Conservation (phyloP, 805 yeast species). For the Komagataella ulmi region DNA sequence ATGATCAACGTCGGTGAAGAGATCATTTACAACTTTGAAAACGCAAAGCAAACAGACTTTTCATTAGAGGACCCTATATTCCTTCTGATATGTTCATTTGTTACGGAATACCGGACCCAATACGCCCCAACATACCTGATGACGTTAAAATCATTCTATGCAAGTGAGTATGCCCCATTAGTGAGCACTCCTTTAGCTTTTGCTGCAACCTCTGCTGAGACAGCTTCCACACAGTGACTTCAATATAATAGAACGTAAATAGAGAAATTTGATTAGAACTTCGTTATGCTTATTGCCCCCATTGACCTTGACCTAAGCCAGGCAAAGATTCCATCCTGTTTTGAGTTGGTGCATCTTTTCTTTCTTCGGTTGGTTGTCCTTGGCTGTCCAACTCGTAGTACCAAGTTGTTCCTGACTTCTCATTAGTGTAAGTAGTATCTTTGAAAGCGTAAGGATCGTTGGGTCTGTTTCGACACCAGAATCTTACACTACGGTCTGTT, state of each 20-base stretch:
- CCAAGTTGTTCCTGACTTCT: conserved; percentile 44
- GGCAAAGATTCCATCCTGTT: not conserved
- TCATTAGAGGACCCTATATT: conserved; percentile 11
- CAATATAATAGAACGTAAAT: not conserved
- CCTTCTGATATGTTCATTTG: conserved; percentile 17
- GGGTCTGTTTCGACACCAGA: conserved; percentile 92
- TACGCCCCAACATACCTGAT: conserved; percentile 19
- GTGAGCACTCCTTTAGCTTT: not conserved
- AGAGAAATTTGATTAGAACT: no score
- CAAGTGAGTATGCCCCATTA: not conserved
- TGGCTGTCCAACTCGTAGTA: conserved; percentile 17
- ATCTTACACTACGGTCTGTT: conserved; percentile 81
- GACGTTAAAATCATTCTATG: conserved; percentile 17
- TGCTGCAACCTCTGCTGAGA: not conserved
- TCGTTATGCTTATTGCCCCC: not conserved
- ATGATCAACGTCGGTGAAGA: conserved; percentile 21
- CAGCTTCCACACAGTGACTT: not conserved
- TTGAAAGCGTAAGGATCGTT: conserved; percentile 73
- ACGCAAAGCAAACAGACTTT: conserved; percentile 7
- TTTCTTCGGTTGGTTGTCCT: not conserved
- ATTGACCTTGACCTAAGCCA: not conserved
- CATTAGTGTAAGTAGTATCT: conserved; percentile 40
- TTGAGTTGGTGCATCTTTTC: not conserved
- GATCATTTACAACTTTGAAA: conserved; percentile 18
- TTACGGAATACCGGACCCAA: conserved; percentile 17